Evolutionary conservation across 768 basidiomycete species (phyloP).

Genomic region (Dioszegia crocea): DNA sequence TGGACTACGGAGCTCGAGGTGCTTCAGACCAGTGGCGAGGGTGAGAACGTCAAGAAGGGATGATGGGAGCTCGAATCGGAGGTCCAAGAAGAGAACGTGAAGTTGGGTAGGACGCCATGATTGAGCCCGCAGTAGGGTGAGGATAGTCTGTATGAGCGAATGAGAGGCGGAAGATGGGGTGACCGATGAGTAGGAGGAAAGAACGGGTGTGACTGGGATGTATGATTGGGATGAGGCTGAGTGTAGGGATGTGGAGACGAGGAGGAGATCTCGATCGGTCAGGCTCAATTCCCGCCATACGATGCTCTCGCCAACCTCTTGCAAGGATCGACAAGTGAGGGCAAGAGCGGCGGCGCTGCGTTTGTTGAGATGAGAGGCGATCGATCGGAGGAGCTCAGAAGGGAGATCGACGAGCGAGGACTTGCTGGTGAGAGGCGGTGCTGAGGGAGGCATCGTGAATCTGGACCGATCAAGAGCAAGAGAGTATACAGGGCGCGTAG

Average conservation of each 20-base stretch:
- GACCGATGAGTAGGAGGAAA: neutral
- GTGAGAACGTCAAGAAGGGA: neutral
- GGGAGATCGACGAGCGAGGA: neutral
- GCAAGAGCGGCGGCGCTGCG: constrained; percentile 10
- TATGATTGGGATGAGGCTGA: too few species aligned
- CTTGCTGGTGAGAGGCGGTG: too few species aligned
- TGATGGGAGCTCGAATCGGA: constrained; percentile 3
- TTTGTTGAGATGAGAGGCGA: constrained; percentile 12
- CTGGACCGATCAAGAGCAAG: too few species aligned
- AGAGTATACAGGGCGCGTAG: too few species aligned
- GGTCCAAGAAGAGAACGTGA: neutral
- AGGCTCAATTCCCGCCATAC: constrained; percentile 8
- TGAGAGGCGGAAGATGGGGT: neutral
- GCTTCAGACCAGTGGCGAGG: constrained; percentile 1
- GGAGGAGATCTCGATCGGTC: constrained; percentile 1
- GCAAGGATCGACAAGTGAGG: constrained; percentile 2
- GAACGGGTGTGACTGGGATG: neutral
- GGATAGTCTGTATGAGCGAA: neutral
- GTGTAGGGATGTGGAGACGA: neutral
- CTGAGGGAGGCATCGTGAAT: too few species aligned
- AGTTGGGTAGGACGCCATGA: constrained; percentile 6
- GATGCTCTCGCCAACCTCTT: constrained; percentile 8
- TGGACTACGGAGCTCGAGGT: constrained; percentile 6
- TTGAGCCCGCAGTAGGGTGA: neutral
- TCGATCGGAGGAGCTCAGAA: constrained; percentile 10